Evolutionary conservation across 495 filamentous ascomycete species (phyloP).

Genomic region (Penicillium fimorum): DNA sequence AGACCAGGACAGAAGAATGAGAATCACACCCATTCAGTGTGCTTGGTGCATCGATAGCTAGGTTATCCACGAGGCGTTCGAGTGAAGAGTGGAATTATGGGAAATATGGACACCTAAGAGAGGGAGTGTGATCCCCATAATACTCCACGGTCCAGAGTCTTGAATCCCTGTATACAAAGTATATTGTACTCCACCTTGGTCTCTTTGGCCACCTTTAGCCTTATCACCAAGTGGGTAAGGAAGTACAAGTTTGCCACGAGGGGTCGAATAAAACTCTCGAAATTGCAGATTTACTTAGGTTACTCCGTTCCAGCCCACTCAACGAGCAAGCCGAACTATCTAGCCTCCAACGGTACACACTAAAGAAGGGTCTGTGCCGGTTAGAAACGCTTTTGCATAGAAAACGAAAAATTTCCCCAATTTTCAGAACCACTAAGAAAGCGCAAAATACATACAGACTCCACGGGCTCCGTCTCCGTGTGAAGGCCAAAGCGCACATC

Average conservation of each 20-base stretch:
- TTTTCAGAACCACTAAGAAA: slow-evolving; percentile 1
- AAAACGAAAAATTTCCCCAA: not conserved
- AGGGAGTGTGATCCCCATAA: slow-evolving; percentile 1
- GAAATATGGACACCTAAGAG: not conserved
- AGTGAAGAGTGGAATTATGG: not conserved
- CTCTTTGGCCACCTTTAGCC: slow-evolving; percentile 2
- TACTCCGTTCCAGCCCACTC: slow-evolving; percentile 1
- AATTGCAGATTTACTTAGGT: slow-evolving; percentile 15
- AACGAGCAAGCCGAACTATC: not conserved
- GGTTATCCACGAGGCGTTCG: not conserved
- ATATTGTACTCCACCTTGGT: slow-evolving; percentile 1
- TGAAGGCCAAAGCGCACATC: not conserved
- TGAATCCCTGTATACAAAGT: not conserved
- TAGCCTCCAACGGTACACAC: not conserved
- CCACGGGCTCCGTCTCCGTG: not conserved
- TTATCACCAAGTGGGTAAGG: slow-evolving; percentile 16
- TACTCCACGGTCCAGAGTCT: not conserved
- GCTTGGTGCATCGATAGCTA: slow-evolving; percentile 7
- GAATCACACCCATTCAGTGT: not conserved
- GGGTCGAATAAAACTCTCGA: slow-evolving; percentile 8
- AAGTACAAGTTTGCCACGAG: slow-evolving; percentile 16
- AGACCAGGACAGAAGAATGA: slow-evolving; percentile 4
- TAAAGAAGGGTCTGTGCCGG: not conserved
- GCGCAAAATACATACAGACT: not conserved
- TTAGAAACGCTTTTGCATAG: not conserved